phyloP scores from a whole-genome alignment of 495 filamentous ascomycete species.

The Acidomyces sp. region DNA sequence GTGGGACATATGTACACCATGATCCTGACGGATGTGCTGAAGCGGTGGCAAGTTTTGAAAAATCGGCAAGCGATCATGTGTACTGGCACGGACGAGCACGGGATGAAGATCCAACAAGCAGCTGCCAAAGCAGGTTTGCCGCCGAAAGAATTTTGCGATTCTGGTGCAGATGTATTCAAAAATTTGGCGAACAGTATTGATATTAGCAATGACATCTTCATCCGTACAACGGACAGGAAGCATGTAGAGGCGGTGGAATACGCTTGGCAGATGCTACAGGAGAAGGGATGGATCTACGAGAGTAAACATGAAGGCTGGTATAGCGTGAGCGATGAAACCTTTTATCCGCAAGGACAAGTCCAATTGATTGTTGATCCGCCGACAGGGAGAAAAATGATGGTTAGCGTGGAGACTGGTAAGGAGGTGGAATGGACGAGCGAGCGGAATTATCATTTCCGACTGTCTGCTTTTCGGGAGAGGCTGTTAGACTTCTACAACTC shows the following conservation, averaged over 20 bases:
- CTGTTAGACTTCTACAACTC: constrained; percentile 65
- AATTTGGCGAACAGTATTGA: constrained; percentile 53
- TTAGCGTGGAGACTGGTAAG: constrained; percentile 74
- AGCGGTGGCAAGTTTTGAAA: constrained; percentile 75
- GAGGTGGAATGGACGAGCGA: constrained; percentile 94
- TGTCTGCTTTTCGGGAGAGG: constrained; percentile 62
- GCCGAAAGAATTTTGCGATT: constrained; percentile 50
- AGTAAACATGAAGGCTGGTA: constrained; percentile 92
- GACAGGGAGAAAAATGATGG: constrained; percentile 71
- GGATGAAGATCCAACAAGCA: constrained; percentile 91
- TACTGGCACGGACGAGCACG: constrained; percentile 96
- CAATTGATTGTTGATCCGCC: constrained; percentile 60
- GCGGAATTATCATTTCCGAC: constrained; percentile 83
- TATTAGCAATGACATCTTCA: constrained; percentile 69
- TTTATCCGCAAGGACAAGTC: constrained; percentile 67
- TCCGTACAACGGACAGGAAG: constrained; percentile 72
- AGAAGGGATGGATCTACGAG: constrained; percentile 69
- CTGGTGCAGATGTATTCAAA: constrained; percentile 49
- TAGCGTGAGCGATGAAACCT: constrained; percentile 89
- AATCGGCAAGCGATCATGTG: constrained; percentile 60
- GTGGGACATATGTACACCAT: constrained; percentile 91
- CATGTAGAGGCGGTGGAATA: constrained; percentile 81
- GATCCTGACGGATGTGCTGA: constrained; percentile 79
- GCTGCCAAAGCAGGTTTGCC: constrained; percentile 51
- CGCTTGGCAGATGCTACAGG: constrained; percentile 70